Base-by-base conservation (phyloP, 768 basidiomycete genomes). In the Boletus reticulatus region DNA sequence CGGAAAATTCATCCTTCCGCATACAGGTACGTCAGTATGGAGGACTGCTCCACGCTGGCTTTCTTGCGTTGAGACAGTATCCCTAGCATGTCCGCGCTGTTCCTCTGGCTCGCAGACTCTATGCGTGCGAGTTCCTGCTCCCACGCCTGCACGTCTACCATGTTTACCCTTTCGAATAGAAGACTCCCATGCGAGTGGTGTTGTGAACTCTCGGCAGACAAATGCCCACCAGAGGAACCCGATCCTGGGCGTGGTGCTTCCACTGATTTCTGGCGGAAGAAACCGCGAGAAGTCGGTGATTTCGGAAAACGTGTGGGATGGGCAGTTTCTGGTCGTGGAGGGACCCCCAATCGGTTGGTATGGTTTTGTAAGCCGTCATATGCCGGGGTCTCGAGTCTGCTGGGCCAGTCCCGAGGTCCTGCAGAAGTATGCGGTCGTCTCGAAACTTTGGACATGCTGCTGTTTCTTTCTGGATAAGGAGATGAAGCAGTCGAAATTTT, bases 71-170 rank as follows among this genome's bases (percentile, higher is more conserved):
- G 67, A 10, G 67, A 62, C 49, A 57, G 46, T 37, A 72, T 61
- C n/a, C 68, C 71, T 19, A 75, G 54, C 69, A 79, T 76, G 46
- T 69, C 67, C 19, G 63, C 69, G 45, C 72, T 79, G 50, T 68
- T 74, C 53, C 73, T 68, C 51, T 80, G 80, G 71, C 83, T 87
- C 69, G 74, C 74, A 61, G 76, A 72, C 72, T 90, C 89, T 60
- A 91, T 89, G 57, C 81, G 78, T 56, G 78, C 83, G 43, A 90
- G 77, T 75, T 91, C 88, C 67, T 82, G 84, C 70, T 92, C 90
- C 89, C 90, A 92, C 60, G 85, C 89, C 52, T 77, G 74, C 66
- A 83, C 74, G 42, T 78, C 76, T 36, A 72, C 62, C 22, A 62
- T 62, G 52, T 55, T 73, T 62, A 54, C 71, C 62, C 43, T 70